phyloP scores from a whole-genome alignment of 83 land plant species.

The Thuja plicata region DNA sequence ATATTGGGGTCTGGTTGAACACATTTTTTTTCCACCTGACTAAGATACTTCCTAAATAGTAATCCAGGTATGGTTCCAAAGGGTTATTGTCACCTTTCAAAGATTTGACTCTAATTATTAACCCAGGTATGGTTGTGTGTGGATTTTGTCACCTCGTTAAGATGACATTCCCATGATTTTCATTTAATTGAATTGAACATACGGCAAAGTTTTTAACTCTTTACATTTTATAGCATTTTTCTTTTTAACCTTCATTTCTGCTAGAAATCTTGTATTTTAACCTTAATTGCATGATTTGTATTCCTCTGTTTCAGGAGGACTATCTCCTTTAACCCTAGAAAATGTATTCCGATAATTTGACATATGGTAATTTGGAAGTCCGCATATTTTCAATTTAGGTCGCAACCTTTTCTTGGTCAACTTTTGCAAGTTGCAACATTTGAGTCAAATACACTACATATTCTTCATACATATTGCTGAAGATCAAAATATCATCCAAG shows the following conservation, averaged over 20 bases:
- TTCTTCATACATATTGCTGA: too few species aligned
- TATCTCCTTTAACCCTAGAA: not conserved
- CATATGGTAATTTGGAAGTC: not conserved
- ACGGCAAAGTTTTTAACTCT: not conserved
- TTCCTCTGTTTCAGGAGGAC: too few species aligned
- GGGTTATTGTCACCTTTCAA: not conserved
- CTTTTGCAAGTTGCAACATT: too few species aligned
- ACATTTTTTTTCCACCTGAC: too few species aligned
- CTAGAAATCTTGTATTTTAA: not conserved
- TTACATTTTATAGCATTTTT: not conserved
- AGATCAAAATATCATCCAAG: too few species aligned
- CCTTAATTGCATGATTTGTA: not conserved
- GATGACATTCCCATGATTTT: not conserved
- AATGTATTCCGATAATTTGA: not conserved
- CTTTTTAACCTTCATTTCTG: not conserved
- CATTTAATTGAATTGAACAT: not conserved
- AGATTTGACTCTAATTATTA: too few species aligned
- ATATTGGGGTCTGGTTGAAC: too few species aligned
- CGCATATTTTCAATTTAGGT: too few species aligned
- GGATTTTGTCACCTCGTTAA: not conserved
- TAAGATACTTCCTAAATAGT: too few species aligned
- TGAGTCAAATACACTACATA: too few species aligned
- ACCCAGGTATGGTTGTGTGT: not conserved
- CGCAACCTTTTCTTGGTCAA: too few species aligned
- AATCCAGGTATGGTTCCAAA: not conserved